Percentiles rank a stretch among this genome's conserved stretches.
Evolutionary conservation across 2,329 filamentous ascomycete species (phyloP).

Genomic region (Ceratocystis destructans): DNA sequence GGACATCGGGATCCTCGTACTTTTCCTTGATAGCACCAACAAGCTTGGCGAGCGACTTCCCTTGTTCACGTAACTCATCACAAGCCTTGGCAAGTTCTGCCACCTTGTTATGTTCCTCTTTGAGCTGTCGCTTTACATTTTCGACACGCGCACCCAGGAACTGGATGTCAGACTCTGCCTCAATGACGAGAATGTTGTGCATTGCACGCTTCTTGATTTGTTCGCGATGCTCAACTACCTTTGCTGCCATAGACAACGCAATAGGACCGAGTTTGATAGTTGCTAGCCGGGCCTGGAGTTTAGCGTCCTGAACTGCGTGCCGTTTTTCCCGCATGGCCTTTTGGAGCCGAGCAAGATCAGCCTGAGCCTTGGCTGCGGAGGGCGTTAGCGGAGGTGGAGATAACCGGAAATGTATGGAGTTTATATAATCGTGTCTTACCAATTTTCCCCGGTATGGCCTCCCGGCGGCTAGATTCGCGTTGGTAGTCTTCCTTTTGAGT

Average conservation of each 20-base stretch:
- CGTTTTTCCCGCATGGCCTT: constrained; percentile 43
- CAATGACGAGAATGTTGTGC: constrained; percentile 53
- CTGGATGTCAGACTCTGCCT: constrained; percentile 68
- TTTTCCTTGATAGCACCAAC: constrained; percentile 25
- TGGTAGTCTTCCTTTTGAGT: constrained; percentile 55
- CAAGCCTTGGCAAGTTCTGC: constrained; percentile 28
- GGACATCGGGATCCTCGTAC: constrained; percentile 28
- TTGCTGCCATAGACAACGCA: constrained; percentile 6
- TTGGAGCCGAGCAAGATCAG: not conserved
- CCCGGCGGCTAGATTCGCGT: constrained; percentile 48
- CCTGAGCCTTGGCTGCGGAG: not conserved
- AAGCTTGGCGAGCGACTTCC: constrained; percentile 24
- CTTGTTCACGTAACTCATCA: constrained; percentile 28
- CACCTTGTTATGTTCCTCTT: constrained; percentile 32
- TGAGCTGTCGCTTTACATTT: constrained; percentile 41
- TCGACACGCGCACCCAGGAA: constrained; percentile 53
- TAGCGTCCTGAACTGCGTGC: constrained; percentile 39
- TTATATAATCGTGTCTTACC: constrained; percentile 33
- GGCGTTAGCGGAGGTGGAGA: not conserved
- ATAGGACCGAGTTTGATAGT: constrained; percentile 5
- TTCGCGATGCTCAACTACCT: constrained; percentile 11
- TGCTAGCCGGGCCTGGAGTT: constrained; percentile 8
- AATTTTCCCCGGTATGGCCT: constrained; percentile 56
- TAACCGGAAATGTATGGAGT: not conserved
- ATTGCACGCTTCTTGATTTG: constrained; percentile 11